These are phyloP conservation scores for Omphalea diandra DNA, from an alignment of 441 rosid species.

Conservation along the genomic window DNA sequence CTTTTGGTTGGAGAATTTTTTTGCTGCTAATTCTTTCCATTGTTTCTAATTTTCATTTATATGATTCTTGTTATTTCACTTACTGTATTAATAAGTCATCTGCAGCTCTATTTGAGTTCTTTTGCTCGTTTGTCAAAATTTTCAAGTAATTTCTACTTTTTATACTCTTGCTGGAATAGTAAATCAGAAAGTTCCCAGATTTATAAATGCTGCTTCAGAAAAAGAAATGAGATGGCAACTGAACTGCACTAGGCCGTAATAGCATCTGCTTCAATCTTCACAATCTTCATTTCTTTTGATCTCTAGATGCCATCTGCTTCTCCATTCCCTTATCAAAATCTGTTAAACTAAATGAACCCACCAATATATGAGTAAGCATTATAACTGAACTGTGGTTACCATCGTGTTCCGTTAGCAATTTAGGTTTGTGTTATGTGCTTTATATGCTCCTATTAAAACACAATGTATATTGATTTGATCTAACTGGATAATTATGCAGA, in stretches of 20 bases:
- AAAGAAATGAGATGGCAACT: neutral
- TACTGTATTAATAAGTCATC: neutral
- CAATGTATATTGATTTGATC: neutral
- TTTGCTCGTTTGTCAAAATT: too few species aligned
- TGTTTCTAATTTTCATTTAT: neutral
- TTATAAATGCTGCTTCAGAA: neutral
- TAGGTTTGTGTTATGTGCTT: neutral
- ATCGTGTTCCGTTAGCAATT: neutral
- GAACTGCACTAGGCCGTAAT: neutral
- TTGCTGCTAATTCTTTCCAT: neutral
- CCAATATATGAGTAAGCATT: neutral
- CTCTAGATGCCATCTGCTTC: neutral
- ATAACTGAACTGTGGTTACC: neutral
- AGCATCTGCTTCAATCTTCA: neutral
- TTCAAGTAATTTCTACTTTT: too few species aligned
- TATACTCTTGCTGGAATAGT: neutral
- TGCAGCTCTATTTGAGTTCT: neutral
- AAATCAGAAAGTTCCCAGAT: neutral
- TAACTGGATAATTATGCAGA: too few species aligned
- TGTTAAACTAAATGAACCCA: neutral
- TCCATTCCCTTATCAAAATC: too few species aligned
- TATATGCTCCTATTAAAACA: neutral
- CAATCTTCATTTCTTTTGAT: neutral
- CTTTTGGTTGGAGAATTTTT: conserved; percentile 7
- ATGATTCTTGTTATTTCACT: neutral